phyloP scores from a whole-genome alignment of 352 stramenopile genomes.

The Globisporangium nodosum region DNA sequence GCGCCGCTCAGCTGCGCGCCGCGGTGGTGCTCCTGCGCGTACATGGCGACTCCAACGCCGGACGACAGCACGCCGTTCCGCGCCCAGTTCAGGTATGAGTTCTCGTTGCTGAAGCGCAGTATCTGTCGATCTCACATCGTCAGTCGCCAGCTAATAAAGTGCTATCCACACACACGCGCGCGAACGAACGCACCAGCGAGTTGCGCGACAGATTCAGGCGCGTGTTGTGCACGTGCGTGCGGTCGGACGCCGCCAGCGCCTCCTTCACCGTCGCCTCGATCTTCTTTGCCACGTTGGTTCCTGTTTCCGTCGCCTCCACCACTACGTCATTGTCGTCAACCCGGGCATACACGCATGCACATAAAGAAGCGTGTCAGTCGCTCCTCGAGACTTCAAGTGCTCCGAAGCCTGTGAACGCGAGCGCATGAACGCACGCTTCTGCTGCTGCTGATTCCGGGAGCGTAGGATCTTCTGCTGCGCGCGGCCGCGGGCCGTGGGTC shows the following conservation, averaged over 20 bases:
- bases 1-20: slow-evolving; percentile 78
- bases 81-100: slow-evolving; percentile 87
- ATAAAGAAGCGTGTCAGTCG: neutral
- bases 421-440: neutral
- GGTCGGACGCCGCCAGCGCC: slow-evolving; percentile 19
- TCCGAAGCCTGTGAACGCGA: too few relatives aligned
- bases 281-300: neutral
- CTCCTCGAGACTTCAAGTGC: too few relatives aligned
- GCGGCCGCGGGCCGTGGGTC: slow-evolving; percentile 18
- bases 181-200: slow-evolving; percentile 16
- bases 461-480: slow-evolving; percentile 20
- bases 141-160: neutral
- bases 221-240: slow-evolving; percentile 29
- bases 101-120: slow-evolving; percentile 84
- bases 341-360: neutral
- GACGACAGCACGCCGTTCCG: slow-evolving; percentile 82
- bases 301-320: neutral
- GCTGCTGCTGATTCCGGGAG: slow-evolving; percentile 11
- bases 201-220: slow-evolving; percentile 26
- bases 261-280: slow-evolving; percentile 12
- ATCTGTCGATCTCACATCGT: slow-evolving; percentile 20
- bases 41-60: slow-evolving; percentile 80
- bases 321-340: neutral
- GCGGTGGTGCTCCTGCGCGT: slow-evolving; percentile 84
- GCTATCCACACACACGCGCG: neutral